phyloP scores from a whole-genome alignment of 2,329 filamentous ascomycete genomes.

The Coniochaeta ligniaria region DNA sequence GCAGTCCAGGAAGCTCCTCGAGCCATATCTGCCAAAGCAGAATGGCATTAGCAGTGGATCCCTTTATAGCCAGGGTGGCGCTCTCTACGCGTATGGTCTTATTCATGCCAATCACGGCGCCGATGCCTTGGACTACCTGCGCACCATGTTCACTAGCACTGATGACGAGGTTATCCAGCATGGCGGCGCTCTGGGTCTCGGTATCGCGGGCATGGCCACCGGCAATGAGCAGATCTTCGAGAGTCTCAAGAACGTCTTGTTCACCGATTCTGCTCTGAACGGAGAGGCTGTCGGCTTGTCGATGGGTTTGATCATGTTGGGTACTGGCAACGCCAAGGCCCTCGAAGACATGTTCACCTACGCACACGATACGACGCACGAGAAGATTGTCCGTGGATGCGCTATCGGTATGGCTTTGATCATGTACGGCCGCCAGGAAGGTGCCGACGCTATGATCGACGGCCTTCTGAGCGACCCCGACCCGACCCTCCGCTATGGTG shows the following conservation, averaged over 20 bases:
- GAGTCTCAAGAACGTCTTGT: constrained; percentile 80
- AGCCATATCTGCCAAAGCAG: constrained; percentile 84
- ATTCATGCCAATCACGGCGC: constrained; percentile 98
- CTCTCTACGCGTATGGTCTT: constrained; percentile 87
- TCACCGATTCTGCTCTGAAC: constrained; percentile 90
- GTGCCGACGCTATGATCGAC: constrained; percentile 89
- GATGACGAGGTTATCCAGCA: constrained; percentile 94
- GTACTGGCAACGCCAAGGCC: constrained; percentile 90
- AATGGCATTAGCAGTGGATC: constrained; percentile 72
- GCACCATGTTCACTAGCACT: constrained; percentile 65
- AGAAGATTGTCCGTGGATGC: constrained; percentile 95
- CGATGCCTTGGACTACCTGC: constrained; percentile 75
- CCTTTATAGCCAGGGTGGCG: constrained; percentile 92
- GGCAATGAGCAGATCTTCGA: constrained; percentile 88
- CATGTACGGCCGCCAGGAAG: constrained; percentile 95
- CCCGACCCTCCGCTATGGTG: constrained; percentile 87
- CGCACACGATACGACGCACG: constrained; percentile 94
- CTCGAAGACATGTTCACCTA: constrained; percentile 97
- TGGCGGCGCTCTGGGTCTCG: constrained; percentile 87
- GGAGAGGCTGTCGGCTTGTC: constrained; percentile 92
- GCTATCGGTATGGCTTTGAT: constrained; percentile 96
- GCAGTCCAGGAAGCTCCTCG: constrained; percentile 86
- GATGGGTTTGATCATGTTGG: constrained; percentile 98
- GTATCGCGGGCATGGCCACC: constrained; percentile 96
- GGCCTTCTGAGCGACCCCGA: constrained; percentile 90